Percentiles rank a stretch among this genome's conserved stretches.
Evolutionary conservation across 345 rosid genomes (phyloP).

Genomic region (Eutrema heterophyllum): DNA sequence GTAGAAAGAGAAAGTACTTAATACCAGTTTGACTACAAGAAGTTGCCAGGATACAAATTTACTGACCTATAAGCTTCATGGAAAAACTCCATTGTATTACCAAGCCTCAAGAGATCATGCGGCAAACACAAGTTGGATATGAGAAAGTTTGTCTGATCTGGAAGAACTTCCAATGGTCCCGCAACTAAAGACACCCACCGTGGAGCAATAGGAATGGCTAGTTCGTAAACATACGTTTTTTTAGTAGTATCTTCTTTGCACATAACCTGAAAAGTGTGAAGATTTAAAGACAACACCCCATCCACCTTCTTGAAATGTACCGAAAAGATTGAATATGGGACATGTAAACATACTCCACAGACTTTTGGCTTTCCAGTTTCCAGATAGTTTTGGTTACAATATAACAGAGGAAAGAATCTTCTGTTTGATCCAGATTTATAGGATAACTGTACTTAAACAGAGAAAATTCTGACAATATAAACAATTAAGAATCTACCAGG

Average conservation of each 20-base stretch:
- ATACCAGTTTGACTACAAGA: constrained; percentile 4
- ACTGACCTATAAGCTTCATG: constrained; percentile 82
- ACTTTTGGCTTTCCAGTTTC: neutral
- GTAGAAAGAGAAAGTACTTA: constrained; percentile 4
- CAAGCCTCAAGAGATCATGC: constrained; percentile 51
- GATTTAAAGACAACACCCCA: neutral
- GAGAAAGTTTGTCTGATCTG: constrained; percentile 57
- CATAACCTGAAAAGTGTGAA: constrained; percentile 53
- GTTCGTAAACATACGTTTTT: constrained; percentile 76
- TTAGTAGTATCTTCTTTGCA: constrained; percentile 86
- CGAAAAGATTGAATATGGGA: neutral
- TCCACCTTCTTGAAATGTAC: constrained; percentile 5
- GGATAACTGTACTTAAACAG: neutral
- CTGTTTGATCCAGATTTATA: neutral
- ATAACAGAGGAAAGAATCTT: neutral
- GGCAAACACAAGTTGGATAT: constrained; percentile 84
- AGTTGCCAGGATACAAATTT: constrained; percentile 11
- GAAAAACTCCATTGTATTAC: constrained; percentile 75
- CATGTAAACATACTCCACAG: neutral
- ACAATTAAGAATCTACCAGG: neutral
- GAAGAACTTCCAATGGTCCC: constrained; percentile 80
- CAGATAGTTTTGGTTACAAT: neutral
- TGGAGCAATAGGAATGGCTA: constrained; percentile 78
- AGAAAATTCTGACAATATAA: neutral
- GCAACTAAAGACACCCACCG: constrained; percentile 86